phyloP scores from a whole-genome alignment of 345 rosid species.

The Carallia brachiata region DNA sequence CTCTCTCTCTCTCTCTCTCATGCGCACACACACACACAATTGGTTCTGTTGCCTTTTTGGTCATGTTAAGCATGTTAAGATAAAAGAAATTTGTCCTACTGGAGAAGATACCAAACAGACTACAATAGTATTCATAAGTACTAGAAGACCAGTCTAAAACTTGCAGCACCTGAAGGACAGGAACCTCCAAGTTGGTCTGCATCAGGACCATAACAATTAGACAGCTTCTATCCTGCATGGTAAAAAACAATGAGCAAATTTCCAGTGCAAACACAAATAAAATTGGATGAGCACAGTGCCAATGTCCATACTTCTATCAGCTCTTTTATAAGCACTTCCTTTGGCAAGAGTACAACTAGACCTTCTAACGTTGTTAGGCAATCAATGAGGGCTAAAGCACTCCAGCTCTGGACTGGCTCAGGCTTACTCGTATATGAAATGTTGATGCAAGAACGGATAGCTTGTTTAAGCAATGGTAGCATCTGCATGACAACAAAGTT shows the following conservation, averaged over 20 bases:
- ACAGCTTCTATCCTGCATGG: conserved; percentile 61
- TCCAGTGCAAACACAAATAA: conserved; percentile 10
- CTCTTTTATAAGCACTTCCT: conserved; percentile 68
- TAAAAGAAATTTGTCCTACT: background rate
- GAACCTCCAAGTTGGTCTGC: conserved; percentile 63
- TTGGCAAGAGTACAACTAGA: conserved; percentile 60
- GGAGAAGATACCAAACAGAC: background rate
- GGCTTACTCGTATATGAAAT: conserved; percentile 63
- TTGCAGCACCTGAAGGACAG: conserved; percentile 70
- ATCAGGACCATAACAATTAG: conserved; percentile 64
- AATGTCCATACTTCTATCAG: conserved; percentile 62
- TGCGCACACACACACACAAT: background rate
- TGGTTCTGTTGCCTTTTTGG: background rate
- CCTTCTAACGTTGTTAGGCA: conserved; percentile 78
- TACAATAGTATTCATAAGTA: conserved; percentile 9
- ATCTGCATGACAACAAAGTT: conserved; percentile 68
- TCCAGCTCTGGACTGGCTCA: conserved; percentile 89
- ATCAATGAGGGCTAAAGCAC: conserved; percentile 70
- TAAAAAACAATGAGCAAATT: conserved; percentile 23
- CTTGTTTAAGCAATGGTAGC: conserved; percentile 83
- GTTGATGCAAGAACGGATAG: conserved; percentile 57
- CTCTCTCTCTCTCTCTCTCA: background rate
- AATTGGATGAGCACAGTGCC: conserved; percentile 15
- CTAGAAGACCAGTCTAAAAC: conserved; percentile 11
- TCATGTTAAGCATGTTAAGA: background rate